Conservation (phyloP, 2,329 filamentous ascomycete genomes). For the Penicillium sp. region DNA sequence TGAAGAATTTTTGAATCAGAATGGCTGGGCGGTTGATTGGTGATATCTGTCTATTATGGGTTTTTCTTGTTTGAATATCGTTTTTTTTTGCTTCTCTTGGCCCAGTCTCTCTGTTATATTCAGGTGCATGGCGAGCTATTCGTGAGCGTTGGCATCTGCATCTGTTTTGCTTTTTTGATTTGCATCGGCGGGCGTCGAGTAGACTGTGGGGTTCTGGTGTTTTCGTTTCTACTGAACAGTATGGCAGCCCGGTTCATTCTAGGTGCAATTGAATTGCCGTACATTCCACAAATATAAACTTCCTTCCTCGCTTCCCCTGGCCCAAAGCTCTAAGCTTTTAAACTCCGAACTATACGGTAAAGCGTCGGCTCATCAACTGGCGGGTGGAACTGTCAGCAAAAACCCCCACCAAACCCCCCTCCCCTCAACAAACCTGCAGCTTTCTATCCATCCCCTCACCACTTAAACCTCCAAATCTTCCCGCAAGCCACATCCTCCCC, state of each 20-base stretch:
- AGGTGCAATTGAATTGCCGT: background rate
- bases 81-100: background rate
- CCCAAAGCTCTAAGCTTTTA: no score
- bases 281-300: background rate
- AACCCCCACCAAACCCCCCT: constrained; percentile 19
- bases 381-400: constrained; percentile 24
- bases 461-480: constrained; percentile 19
- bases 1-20: constrained; percentile 81
- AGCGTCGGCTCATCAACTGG: constrained; percentile 24
- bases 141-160: constrained; percentile 19
- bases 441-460: constrained; percentile 21
- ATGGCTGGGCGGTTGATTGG: constrained; percentile 94
- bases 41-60: constrained; percentile 45
- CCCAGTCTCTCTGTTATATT: background rate
- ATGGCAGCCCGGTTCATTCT: background rate
- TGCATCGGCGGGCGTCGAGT: constrained; percentile 22
- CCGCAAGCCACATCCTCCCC: constrained; percentile 12
- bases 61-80: background rate
- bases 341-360: constrained; percentile 7
- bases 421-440: constrained; percentile 17
- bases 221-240: constrained; percentile 4
- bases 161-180: background rate
- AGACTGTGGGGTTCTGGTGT: background rate
- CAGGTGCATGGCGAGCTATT: constrained; percentile 29
- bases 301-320: background rate